A percentile compares a stretch with the other conserved stretches of the same genome.
Evolutionary conservation across 2,329 filamentous ascomycete species (phyloP).

Genomic region (Pyrenochaeta sp.): DNA sequence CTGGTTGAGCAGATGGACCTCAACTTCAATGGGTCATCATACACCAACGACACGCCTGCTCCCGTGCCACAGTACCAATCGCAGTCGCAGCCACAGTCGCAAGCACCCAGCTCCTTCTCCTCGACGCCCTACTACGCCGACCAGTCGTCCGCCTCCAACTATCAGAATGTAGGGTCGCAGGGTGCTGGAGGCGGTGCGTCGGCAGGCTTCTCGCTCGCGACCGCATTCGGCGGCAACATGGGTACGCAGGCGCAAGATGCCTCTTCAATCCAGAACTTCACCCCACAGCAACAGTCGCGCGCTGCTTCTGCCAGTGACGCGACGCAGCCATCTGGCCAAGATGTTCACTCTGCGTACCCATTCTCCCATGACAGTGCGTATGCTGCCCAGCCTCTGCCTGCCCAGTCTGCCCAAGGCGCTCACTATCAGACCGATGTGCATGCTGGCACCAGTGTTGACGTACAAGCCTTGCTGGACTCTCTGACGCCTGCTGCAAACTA

Average conservation of each 20-base stretch:
- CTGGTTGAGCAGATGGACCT: conserved; percentile 77
- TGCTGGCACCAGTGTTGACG: conserved; percentile 51
- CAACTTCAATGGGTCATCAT: conserved; percentile 72
- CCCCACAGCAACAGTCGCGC: conserved; percentile 41
- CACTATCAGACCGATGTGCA: conserved; percentile 36
- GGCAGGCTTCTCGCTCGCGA: conserved; percentile 32
- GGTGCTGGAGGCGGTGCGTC: conserved; percentile 31
- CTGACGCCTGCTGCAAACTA: conserved; percentile 47
- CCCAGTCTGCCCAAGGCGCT: conserved; percentile 41
- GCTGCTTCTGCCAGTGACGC: conserved; percentile 47
- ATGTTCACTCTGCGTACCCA: conserved; percentile 41
- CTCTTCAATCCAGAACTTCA: conserved; percentile 50
- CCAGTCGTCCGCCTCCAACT: conserved; percentile 20
- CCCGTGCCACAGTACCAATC: conserved; percentile 43
- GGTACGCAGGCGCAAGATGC: conserved; percentile 47
- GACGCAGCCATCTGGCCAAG: conserved; percentile 38
- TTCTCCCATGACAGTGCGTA: conserved; percentile 47
- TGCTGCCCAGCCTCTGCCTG: conserved; percentile 37
- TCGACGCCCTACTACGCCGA: conserved; percentile 44
- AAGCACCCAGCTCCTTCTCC: conserved; percentile 40
- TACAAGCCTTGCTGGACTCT: conserved; percentile 57
- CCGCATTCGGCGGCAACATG: conserved; percentile 36
- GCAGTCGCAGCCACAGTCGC: conserved; percentile 45
- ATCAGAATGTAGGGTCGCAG: conserved; percentile 35
- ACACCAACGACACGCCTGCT: conserved; percentile 57